These are phyloP conservation scores for Vaccinium macrocarpon DNA, from an alignment of 148 eudicot genomes.

Conservation along the genomic window DNA sequence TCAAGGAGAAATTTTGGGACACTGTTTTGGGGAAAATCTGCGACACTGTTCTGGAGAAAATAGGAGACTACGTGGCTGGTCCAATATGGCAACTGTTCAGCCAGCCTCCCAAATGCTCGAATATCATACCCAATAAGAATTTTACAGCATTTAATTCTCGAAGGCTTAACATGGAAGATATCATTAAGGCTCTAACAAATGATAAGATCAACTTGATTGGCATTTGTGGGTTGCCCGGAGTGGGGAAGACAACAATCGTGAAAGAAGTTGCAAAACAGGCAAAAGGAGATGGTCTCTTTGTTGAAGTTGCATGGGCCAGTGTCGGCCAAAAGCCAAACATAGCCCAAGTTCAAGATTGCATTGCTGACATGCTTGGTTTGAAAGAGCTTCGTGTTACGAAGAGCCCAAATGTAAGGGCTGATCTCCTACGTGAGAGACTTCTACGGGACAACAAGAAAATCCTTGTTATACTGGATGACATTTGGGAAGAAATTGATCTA, in stretches of 20 bases:
- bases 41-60: background rate
- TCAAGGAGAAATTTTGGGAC: too few species aligned
- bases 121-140: background rate
- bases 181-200: background rate
- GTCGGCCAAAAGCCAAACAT: background rate
- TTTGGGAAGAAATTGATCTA: constrained; percentile 38
- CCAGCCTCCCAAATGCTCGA: background rate
- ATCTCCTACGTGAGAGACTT: constrained; percentile 30
- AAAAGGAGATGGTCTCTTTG: background rate
- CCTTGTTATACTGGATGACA: constrained; percentile 43
- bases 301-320: background rate
- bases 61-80: background rate
- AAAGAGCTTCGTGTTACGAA: background rate
- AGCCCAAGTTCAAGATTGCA: background rate
- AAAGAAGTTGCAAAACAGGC: background rate
- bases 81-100: background rate
- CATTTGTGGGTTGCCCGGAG: background rate
- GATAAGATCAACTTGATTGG: background rate
- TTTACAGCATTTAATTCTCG: background rate
- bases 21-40: background rate
- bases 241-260: background rate
- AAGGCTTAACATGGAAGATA: background rate
- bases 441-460: constrained; percentile 14
- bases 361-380: background rate
- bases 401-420: constrained; percentile 20